Evolutionary conservation across 768 basidiomycete genomes (phyloP).

Genomic region (Sarcomyxa edulis): DNA sequence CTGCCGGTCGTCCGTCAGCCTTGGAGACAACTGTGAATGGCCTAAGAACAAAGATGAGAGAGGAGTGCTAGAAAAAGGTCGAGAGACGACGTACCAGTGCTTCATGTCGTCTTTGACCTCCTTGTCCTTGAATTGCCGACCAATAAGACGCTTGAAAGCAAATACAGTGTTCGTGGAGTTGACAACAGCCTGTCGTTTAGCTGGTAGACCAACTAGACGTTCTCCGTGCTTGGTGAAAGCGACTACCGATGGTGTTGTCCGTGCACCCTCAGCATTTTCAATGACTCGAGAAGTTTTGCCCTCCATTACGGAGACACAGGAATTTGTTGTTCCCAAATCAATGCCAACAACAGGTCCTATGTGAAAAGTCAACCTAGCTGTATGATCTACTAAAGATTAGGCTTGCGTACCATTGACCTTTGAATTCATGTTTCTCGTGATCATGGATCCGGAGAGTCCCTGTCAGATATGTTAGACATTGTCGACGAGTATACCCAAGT

Average conservation of each 20-base stretch:
- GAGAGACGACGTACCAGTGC: conserved; percentile 65
- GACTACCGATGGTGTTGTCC: conserved; percentile 97
- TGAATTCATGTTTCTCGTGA: conserved; percentile 92
- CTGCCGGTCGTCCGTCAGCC: conserved; percentile 70
- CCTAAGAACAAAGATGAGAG: conserved; percentile 33
- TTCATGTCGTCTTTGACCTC: conserved; percentile 90
- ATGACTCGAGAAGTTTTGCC: conserved; percentile 92
- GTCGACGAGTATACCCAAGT: no score
- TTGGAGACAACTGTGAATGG: conserved; percentile 76
- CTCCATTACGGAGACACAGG: conserved; percentile 93
- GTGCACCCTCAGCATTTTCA: conserved; percentile 95
- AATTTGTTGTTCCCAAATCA: conserved; percentile 93
- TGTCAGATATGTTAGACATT: conserved; percentile 22
- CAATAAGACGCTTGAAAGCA: conserved; percentile 91
- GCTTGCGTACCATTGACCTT: conserved; percentile 76
- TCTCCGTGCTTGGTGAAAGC: conserved; percentile 99
- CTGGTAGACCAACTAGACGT: conserved; percentile 91
- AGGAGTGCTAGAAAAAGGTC: conserved; percentile 2
- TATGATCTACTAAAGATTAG: conserved; percentile 5
- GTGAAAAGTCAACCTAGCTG: conserved; percentile 1
- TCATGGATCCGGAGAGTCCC: conserved; percentile 65
- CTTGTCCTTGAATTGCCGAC: conserved; percentile 87
- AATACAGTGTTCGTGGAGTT: conserved; percentile 93
- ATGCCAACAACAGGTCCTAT: conserved; percentile 90
- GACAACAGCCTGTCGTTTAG: conserved; percentile 95